Base-by-base conservation (phyloP, 106 monocot genomes). In the Triglochin maritima region DNA sequence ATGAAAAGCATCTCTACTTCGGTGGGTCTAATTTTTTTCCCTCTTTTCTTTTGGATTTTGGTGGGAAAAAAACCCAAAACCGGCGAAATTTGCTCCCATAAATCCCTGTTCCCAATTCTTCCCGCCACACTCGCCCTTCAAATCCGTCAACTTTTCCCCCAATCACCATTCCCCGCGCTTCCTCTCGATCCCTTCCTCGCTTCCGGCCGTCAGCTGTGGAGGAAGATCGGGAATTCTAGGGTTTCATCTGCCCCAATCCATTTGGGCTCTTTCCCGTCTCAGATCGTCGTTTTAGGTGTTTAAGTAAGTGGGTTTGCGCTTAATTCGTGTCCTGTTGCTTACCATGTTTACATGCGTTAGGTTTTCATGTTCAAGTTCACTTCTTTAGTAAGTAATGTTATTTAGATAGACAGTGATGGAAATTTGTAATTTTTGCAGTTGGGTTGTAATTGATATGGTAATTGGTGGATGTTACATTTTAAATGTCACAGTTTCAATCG, bases 21-120 rank as follows among this genome's bases (percentile, higher is more conserved):
- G 29, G 29, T 29, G 29, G 29, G 29, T 29, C 29, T 29, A 29
- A 29, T 29, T 29, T 29, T 29, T 62, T 41, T 62, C 29, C 61
- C 44, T 62, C 62, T 62, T 43, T 44, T 29, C 43, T 62, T 11
- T 11, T 15, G 29, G 62, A 62, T 62, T 62, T 62, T 43, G 62
- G 62, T 44, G 44, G 44, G 62, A 62, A 17, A 42, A 62, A 11
- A 8, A 62, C 16, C 16, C n/a, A 14, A 57, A 15, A 2, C 15
- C n/a, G 17, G 15, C 7, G 57, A 57, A 6, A 11, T 57, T 3
- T 57, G 5, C 6, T n/a, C 17, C 17, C 57, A 17, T 57, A 10
- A 15, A 15, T 12, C 57, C 57, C 10, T 11, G 57, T 7, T 15
- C 17, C 42, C 60, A 60, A 60, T 29, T 9, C 60, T 60, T 60